Evolutionary conservation across 371 early-diverging fungal species (phyloP).

Genomic region (Zychaea mexicana): DNA sequence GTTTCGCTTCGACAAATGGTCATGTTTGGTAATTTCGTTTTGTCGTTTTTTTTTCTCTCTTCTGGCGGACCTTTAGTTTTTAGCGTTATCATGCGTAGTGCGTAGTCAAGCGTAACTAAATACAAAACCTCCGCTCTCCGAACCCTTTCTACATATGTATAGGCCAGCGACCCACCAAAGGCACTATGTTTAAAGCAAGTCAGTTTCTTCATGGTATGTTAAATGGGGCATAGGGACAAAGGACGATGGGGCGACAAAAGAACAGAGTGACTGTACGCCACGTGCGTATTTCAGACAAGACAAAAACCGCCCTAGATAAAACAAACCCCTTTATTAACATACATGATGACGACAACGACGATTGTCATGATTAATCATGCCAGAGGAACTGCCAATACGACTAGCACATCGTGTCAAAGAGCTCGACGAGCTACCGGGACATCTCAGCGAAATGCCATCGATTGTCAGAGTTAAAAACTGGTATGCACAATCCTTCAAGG

Average conservation of each 20-base stretch:
- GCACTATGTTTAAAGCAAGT: constrained; percentile 85
- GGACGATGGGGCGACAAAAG: constrained; percentile 4
- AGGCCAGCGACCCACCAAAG: constrained; percentile 85
- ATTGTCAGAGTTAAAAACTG: constrained; percentile 90
- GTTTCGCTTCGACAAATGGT: constrained; percentile 86
- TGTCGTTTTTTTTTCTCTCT: constrained; percentile 19
- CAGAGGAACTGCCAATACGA: constrained; percentile 93
- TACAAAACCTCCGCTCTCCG: not conserved
- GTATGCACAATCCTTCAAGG: constrained; percentile 94
- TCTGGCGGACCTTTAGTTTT: constrained; percentile 7
- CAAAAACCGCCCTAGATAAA: no score
- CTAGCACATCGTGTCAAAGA: constrained; percentile 97
- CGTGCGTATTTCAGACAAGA: no score
- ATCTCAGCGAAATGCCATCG: constrained; percentile 88
- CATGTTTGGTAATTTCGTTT: constrained; percentile 27
- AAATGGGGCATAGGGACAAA: not conserved
- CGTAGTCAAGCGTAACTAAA: not conserved
- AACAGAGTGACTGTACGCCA: not conserved
- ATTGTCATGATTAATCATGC: not conserved
- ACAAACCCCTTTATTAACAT: not conserved
- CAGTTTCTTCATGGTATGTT: constrained; percentile 82
- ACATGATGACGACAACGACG: no score
- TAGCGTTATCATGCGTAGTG: not conserved
- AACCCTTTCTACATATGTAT: no score
- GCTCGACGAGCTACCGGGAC: constrained; percentile 87